These are phyloP conservation scores for Aphanoascus verrucosus DNA, from an alignment of 2,329 filamentous ascomycete species.

Conservation along the genomic window DNA sequence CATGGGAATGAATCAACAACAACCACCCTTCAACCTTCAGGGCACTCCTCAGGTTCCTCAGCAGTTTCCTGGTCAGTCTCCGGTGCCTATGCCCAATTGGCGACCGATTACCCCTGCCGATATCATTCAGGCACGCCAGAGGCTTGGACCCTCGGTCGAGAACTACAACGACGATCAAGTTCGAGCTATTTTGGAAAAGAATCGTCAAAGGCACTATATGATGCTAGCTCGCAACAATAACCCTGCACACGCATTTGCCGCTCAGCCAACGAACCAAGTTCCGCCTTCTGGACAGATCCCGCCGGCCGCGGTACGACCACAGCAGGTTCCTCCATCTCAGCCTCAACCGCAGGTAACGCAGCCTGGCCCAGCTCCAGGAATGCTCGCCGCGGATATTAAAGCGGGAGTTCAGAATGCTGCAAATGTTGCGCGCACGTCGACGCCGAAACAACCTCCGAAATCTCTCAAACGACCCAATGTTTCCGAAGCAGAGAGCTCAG, in stretches of 20 bases:
- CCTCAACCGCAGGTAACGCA: slow-evolving; percentile 20
- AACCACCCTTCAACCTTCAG: slow-evolving; percentile 22
- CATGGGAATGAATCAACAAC: slow-evolving; percentile 20
- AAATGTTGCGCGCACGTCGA: slow-evolving; percentile 23
- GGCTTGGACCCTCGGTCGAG: slow-evolving; percentile 25
- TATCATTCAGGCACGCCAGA: slow-evolving; percentile 28
- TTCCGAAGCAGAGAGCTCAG: slow-evolving; percentile 39
- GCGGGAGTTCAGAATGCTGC: slow-evolving; percentile 3
- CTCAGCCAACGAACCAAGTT: slow-evolving; percentile 20
- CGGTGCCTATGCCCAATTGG: slow-evolving; percentile 21
- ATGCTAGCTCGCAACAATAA: slow-evolving; percentile 21
- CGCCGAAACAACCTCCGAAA: slow-evolving; percentile 28
- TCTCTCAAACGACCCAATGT: slow-evolving; percentile 34
- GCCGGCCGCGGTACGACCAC: slow-evolving; percentile 5
- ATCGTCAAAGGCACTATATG: slow-evolving; percentile 29
- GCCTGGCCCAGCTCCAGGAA: slow-evolving; percentile 19
- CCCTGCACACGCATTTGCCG: slow-evolving; percentile 18
- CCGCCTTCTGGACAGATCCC: slow-evolving; percentile 20
- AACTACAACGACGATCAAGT: slow-evolving; percentile 36
- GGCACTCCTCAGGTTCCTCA: slow-evolving; percentile 24
- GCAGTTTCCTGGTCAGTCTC: slow-evolving; percentile 21
- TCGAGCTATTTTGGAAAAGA: slow-evolving; percentile 26
- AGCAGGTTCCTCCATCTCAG: slow-evolving; percentile 10
- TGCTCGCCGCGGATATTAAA: slow-evolving; percentile 2
- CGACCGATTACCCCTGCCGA: slow-evolving; percentile 29